Base-by-base conservation (phyloP, 352 stramenopile genomes). In the Globisporangium cylindrosporum region DNA sequence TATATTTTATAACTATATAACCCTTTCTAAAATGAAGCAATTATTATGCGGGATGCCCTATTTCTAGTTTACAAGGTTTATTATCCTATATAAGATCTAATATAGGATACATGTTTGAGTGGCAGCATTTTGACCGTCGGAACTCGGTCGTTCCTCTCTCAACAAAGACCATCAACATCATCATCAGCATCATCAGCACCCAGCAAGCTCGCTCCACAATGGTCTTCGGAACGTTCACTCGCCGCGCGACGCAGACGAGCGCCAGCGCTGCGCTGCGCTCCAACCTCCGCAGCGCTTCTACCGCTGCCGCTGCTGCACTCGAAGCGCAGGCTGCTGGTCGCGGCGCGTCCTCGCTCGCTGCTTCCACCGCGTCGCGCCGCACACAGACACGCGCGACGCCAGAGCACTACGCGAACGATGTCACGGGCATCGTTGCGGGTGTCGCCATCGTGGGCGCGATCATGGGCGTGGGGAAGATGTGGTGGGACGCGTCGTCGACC, bases 381-480 rank as follows among this genome's bases (percentile, higher is more conserved):
- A 12, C 29, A 38, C 55, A 41, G 27, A 48, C 48, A 9, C 54
- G 48, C 41, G 24, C 14, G 34, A 59, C 59, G 15, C 71, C 74
- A 18, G 64, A 71, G 41, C 73, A 88, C 69, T 61, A 78, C 10
- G 67, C 73, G 8, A 78, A 75, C 54, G 86, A 93, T 55, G 77
- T 85, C 46, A 90, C 86, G 24, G 81, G 77, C 29, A 72, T 94
- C 48, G 78, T 94, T 22, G 82, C 81, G 5, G 80, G 82, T 38
- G 81, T 95, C 27, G 88, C 88, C 9, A 73, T 91, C 25, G 77
- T 92, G 10, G 78, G 86, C 12, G 86, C 84, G 12, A 67, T 93
- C 20, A 64, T 91, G 4, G 84, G 86, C 15, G 84, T 95, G 0
- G 88, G 82, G 3, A 94, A 95, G 65, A 95, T 95, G 83, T 93